These are phyloP conservation scores for Xylaria acuta DNA, from an alignment of 495 filamentous ascomycete species.

Conservation along the genomic window DNA sequence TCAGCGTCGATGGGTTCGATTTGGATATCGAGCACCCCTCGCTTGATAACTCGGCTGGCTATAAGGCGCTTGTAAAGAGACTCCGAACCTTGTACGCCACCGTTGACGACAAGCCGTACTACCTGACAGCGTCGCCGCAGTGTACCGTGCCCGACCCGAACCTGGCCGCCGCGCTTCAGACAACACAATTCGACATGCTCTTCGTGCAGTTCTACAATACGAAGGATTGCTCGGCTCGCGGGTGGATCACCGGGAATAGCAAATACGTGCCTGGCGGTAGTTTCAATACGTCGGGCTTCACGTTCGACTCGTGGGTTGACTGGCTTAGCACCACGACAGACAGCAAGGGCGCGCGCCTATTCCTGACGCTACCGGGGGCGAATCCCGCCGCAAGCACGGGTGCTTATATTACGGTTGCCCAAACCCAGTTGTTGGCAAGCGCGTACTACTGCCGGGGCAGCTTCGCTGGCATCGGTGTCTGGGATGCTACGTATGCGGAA, in stretches of 20 bases:
- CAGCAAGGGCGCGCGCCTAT: constrained; percentile 51
- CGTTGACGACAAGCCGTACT: constrained; percentile 29
- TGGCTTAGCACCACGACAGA: constrained; percentile 38
- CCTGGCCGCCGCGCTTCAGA: constrained; percentile 59
- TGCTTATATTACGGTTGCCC: constrained; percentile 45
- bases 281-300: constrained; percentile 37
- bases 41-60: constrained; percentile 40
- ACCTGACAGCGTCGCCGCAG: constrained; percentile 61
- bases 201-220: constrained; percentile 79
- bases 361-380: constrained; percentile 44
- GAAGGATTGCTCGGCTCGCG: constrained; percentile 57
- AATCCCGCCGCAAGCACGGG: constrained; percentile 48
- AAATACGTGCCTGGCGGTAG: constrained; percentile 40
- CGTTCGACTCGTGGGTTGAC: constrained; percentile 48
- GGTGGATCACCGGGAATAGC: constrained; percentile 45
- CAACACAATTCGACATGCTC: constrained; percentile 63
- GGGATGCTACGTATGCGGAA: constrained; percentile 67
- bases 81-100: constrained; percentile 18
- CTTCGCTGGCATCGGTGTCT: constrained; percentile 77
- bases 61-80: constrained; percentile 49
- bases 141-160: constrained; percentile 60
- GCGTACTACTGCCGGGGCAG: constrained; percentile 55
- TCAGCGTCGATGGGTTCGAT: constrained; percentile 65
- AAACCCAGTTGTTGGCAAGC: constrained; percentile 57
- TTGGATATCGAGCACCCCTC: constrained; percentile 59